phyloP scores from a whole-genome alignment of 352 stramenopile genomes.

The Plasmopara muralis region DNA sequence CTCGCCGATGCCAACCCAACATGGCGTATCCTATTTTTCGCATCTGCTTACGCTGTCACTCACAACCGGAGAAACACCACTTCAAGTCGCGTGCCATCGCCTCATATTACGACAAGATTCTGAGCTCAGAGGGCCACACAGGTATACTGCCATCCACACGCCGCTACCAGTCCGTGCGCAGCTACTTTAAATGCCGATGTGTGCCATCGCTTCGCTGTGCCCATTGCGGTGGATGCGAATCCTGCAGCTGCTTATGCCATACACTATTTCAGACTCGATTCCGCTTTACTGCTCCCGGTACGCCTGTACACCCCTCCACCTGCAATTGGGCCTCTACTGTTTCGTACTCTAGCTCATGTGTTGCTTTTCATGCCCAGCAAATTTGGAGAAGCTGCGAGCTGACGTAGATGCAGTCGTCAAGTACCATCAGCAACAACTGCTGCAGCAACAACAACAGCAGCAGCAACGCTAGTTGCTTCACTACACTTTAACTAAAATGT shows the following conservation, averaged over 20 bases:
- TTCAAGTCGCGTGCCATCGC: slow-evolving; percentile 58
- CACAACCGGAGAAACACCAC: slow-evolving; percentile 63
- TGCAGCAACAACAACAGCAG: slow-evolving; percentile 24
- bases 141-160: slow-evolving; percentile 51
- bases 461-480: slow-evolving; percentile 26
- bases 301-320: slow-evolving; percentile 7
- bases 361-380: slow-evolving; percentile 13
- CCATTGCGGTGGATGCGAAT: slow-evolving; percentile 73
- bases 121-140: slow-evolving; percentile 73
- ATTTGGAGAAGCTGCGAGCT: slow-evolving; percentile 31
- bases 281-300: slow-evolving; percentile 65
- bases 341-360: slow-evolving; percentile 1
- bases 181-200: slow-evolving; percentile 71
- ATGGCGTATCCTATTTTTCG: slow-evolving; percentile 61
- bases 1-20: slow-evolving; percentile 47
- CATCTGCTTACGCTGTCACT: slow-evolving; percentile 65
- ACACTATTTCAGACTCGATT: slow-evolving; percentile 85
- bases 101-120: slow-evolving; percentile 57
- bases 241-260: slow-evolving; percentile 76
- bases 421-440: slow-evolving; percentile 35
- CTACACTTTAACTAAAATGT: slow-evolving; percentile 3
- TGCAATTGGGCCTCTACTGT: slow-evolving; percentile 1
- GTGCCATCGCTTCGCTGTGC: slow-evolving; percentile 47
- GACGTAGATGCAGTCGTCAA: slow-evolving; percentile 40
- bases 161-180: slow-evolving; percentile 57